Percentiles rank a stretch among this genome's conserved stretches.
Conservation (phyloP, 140 eudicot genomes). For the Bidens hawaiensis region DNA sequence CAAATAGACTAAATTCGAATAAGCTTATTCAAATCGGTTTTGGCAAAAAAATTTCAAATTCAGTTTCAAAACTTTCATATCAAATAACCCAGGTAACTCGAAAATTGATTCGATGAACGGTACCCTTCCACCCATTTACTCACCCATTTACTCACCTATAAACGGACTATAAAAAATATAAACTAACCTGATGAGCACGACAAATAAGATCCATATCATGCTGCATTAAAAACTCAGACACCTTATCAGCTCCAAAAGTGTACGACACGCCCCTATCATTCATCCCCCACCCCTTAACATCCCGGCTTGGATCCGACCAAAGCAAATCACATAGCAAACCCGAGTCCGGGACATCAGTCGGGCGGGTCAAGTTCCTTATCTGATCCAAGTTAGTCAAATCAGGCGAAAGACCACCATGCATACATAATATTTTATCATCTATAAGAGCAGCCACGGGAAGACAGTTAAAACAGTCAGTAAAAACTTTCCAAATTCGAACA, state of each 20-base stretch:
- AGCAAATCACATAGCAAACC: slow-evolving; percentile 55
- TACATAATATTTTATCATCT: slow-evolving; percentile 51
- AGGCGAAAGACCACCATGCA: slow-evolving; percentile 61
- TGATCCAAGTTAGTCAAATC: slow-evolving; percentile 42
- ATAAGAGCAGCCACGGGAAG: slow-evolving; percentile 57
- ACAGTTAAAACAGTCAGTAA: slow-evolving; percentile 48
- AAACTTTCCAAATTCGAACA: slow-evolving; percentile 46
- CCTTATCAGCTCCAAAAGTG: slow-evolving; percentile 55
- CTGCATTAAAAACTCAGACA: slow-evolving; percentile 45
- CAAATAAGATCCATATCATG: slow-evolving; percentile 54
- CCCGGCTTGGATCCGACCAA: slow-evolving; percentile 51
- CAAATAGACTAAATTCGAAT: no score
- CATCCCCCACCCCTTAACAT: slow-evolving; percentile 51
- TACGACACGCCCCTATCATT: slow-evolving; percentile 54
- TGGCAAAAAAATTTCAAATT: no score
- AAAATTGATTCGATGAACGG: background rate
- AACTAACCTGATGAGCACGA: slow-evolving; percentile 46
- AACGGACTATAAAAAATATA: background rate
- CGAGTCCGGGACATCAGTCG: slow-evolving; percentile 49
- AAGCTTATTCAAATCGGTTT: no score
- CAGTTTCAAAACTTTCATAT: no score
- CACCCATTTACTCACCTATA: slow-evolving; percentile 5
- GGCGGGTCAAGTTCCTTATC: slow-evolving; percentile 42
- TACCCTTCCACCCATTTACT: background rate
- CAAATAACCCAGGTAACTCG: no score